Evolutionary conservation across 164 flowering plant species (phyloP).

Genomic region (Piper betle): DNA sequence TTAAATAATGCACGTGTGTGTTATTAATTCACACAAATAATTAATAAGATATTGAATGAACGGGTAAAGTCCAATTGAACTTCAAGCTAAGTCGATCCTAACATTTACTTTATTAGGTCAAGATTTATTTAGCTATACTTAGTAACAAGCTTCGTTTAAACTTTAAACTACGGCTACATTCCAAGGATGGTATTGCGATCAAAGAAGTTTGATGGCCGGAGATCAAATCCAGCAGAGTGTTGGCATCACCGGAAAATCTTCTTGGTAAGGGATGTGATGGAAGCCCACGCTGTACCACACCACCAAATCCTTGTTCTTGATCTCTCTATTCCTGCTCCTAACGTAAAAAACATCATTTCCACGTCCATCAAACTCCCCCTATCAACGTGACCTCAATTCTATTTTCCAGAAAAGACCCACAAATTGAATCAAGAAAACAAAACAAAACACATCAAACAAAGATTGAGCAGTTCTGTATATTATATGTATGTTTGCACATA

Average conservation of each 20-base stretch:
- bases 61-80: too few relatives aligned
- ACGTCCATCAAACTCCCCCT: too few relatives aligned
- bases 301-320: conserved; percentile 54
- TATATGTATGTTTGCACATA: conserved; percentile 4
- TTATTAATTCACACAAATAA: too few relatives aligned
- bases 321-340: conserved; percentile 38
- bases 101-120: too few relatives aligned
- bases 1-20: too few relatives aligned
- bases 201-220: conserved; percentile 51
- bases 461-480: background rate
- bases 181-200: conserved; percentile 39
- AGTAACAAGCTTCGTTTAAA: too few relatives aligned
- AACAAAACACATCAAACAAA: background rate
- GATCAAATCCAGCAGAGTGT: conserved; percentile 47
- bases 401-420: too few relatives aligned
- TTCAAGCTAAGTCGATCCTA: too few relatives aligned
- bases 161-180: background rate
- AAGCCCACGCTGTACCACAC: conserved; percentile 62
- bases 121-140: too few relatives aligned
- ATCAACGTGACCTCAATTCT: background rate
- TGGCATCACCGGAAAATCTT: conserved; percentile 67
- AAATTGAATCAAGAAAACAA: background rate
- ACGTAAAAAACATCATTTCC: too few relatives aligned
- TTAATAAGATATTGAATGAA: too few relatives aligned
- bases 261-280: conserved; percentile 61